These are phyloP conservation scores for Lycium barbarum DNA, from an alignment of 257 asterid genomes.

Conservation along the genomic window DNA sequence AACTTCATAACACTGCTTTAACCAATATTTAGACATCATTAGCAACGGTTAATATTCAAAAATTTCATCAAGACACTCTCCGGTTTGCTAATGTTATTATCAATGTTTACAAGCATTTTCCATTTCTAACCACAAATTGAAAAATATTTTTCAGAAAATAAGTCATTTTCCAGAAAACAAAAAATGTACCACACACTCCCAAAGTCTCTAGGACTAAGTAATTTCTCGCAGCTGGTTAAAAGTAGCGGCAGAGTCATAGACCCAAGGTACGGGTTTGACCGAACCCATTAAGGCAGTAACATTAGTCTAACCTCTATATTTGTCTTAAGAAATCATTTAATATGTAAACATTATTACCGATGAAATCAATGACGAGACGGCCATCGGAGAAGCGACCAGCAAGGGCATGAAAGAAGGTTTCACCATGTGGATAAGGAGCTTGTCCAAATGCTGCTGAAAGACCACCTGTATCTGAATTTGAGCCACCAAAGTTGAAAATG, in stretches of 20 bases:
- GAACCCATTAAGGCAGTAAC: no score
- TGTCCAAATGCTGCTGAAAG: conserved; percentile 76
- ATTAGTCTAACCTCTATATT: no score
- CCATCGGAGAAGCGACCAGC: conserved; percentile 75
- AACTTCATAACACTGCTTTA: not conserved
- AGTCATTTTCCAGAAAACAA: no score
- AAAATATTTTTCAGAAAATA: not conserved
- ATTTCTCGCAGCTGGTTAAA: not conserved
- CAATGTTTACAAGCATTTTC: not conserved
- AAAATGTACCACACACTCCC: not conserved
- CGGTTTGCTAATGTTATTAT: not conserved
- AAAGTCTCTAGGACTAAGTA: not conserved
- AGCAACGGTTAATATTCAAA: not conserved
- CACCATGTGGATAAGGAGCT: conserved; percentile 69
- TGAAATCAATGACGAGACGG: conserved; percentile 68
- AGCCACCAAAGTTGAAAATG: conserved; percentile 84
- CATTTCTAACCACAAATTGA: not conserved
- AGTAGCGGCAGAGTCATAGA: no score
- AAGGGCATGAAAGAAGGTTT: conserved; percentile 60
- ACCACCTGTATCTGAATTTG: conserved; percentile 90
- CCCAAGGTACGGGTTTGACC: no score
- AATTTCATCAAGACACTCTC: not conserved
- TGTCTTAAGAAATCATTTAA: no score
- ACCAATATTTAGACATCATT: not conserved
- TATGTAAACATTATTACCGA: conserved; percentile 41